Conservation (phyloP, 2,329 filamentous ascomycete species). For the Incumbomyces lentus region DNA sequence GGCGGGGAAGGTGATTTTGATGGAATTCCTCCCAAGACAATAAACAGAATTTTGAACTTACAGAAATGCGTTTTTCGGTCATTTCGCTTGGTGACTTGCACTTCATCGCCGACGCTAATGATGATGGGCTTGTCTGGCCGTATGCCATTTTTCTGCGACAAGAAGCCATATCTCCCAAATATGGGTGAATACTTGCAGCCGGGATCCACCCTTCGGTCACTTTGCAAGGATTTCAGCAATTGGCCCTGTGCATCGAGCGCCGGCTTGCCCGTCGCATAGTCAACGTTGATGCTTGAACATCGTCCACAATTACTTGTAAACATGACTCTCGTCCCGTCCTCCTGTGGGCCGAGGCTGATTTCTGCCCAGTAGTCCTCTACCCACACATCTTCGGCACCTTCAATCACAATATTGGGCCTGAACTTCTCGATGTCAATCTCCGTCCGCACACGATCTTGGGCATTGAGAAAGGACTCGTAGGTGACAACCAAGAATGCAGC, state of each 20-base stretch:
- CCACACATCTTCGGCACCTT: slow-evolving; percentile 46
- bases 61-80: slow-evolving; percentile 45
- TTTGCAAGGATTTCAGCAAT: slow-evolving; percentile 60
- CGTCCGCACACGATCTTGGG: slow-evolving; percentile 36
- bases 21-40: background rate
- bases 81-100: slow-evolving; percentile 42
- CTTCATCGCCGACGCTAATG: slow-evolving; percentile 47
- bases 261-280: slow-evolving; percentile 54
- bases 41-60: slow-evolving; percentile 27
- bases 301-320: slow-evolving; percentile 61
- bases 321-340: slow-evolving; percentile 31
- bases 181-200: slow-evolving; percentile 58
- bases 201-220: slow-evolving; percentile 59
- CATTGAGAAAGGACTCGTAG: slow-evolving; percentile 54
- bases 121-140: slow-evolving; percentile 25
- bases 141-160: slow-evolving; percentile 26
- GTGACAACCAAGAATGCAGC: slow-evolving; percentile 66
- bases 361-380: slow-evolving; percentile 67
- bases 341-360: slow-evolving; percentile 34
- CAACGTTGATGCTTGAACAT: slow-evolving; percentile 61
- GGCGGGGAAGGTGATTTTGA: background rate
- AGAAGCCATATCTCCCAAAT: slow-evolving; percentile 64
- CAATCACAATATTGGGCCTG: slow-evolving; percentile 62
- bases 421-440: slow-evolving; percentile 58
- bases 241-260: slow-evolving; percentile 48